Percentiles rank a stretch among this genome's conserved stretches.
Conservation (phyloP, 2,329 filamentous ascomycete species). For the Fusarium hostae region DNA sequence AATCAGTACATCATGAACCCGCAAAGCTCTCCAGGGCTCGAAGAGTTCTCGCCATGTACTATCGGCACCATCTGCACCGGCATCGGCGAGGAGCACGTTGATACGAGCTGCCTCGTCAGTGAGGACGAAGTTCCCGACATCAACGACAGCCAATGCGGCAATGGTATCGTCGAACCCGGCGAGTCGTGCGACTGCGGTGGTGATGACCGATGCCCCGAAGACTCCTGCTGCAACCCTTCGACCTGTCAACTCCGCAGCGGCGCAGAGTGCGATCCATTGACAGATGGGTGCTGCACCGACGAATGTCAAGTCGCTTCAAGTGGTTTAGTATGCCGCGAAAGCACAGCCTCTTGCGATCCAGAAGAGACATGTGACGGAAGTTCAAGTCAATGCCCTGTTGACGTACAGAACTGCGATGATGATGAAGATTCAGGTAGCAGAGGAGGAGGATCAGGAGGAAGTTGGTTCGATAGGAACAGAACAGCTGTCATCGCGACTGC, state of each 20-base stretch:
- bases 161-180: constrained; percentile 57
- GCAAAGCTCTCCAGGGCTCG: constrained; percentile 74
- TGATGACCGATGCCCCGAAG: neutral
- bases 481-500: constrained; percentile 25
- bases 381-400: constrained; percentile 18
- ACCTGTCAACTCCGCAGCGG: constrained; percentile 18
- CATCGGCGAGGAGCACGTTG: constrained; percentile 77
- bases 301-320: constrained; percentile 13
- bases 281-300: constrained; percentile 24
- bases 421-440: neutral
- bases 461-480: constrained; percentile 29
- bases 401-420: neutral
- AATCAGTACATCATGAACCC: constrained; percentile 90
- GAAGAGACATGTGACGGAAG: constrained; percentile 24
- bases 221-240: constrained; percentile 24
- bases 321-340: constrained; percentile 6
- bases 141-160: constrained; percentile 82
- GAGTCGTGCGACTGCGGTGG: constrained; percentile 30
- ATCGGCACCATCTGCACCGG: constrained; percentile 89
- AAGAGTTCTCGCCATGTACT: constrained; percentile 80
- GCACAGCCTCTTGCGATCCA: constrained; percentile 12
- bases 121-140: constrained; percentile 82
- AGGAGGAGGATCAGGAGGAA: neutral
- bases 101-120: constrained; percentile 72
- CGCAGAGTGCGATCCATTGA: constrained; percentile 15